Conservation (phyloP, 1,284 basidiomycete genomes). For the Mycena sp. region DNA sequence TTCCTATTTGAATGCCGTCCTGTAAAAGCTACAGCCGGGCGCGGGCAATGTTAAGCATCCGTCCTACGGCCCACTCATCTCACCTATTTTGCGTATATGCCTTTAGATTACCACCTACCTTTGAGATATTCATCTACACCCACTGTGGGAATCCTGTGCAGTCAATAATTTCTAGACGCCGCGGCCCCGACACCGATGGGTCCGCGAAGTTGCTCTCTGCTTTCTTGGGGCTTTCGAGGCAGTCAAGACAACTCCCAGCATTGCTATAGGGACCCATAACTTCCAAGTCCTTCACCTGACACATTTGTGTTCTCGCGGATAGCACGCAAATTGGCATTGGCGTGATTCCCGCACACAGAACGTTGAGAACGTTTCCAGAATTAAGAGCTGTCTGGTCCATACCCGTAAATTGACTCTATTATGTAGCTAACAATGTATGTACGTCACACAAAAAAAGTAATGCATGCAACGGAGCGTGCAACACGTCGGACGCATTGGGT, state of each 20-base stretch:
- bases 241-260: no score
- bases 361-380: neutral
- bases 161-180: neutral
- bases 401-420: neutral
- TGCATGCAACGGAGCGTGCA: neutral
- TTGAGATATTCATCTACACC: neutral
- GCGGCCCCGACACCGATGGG: no score
- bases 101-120: no score
- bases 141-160: neutral
- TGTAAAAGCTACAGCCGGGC: neutral
- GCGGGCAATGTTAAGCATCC: neutral
- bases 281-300: neutral
- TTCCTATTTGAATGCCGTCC: slow-evolving; percentile 3
- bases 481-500: neutral
- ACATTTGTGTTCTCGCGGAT: neutral
- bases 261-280: no score
- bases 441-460: neutral
- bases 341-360: neutral
- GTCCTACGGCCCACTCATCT: slow-evolving; percentile 19
- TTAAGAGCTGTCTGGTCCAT: neutral
- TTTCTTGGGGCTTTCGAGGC: no score
- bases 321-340: neutral
- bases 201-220: no score
- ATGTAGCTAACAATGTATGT: neutral
- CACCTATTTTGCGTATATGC: slow-evolving; percentile 15